Conservation (phyloP, 495 filamentous ascomycete species). For the Penicillium argentinense region DNA sequence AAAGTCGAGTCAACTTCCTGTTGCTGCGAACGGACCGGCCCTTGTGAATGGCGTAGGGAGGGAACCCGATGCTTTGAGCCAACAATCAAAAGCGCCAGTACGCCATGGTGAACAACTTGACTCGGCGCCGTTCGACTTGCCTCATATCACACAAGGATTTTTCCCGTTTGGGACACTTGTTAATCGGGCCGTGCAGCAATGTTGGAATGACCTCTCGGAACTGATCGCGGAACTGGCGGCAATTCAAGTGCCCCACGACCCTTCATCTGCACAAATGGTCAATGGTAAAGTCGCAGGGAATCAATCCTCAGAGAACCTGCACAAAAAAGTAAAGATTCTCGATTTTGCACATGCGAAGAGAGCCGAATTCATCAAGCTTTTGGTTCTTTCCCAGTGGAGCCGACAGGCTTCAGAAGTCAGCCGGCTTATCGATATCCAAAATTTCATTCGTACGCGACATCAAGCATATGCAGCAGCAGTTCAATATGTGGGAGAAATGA, state of each 20-base stretch:
- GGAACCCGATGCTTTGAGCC: constrained; percentile 10
- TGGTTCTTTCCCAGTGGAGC: constrained; percentile 87
- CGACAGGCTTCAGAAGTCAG: constrained; percentile 72
- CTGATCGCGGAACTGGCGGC: constrained; percentile 69
- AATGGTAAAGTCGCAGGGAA: constrained; percentile 59
- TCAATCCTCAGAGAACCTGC: constrained; percentile 62
- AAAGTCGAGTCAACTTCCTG: constrained; percentile 12
- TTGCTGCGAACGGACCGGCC: constrained; percentile 28
- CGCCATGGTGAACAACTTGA: constrained; percentile 3
- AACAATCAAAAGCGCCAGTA: constrained; percentile 8
- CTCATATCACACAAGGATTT: constrained; percentile 75
- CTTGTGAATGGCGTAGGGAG: constrained; percentile 32
- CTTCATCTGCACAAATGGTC: constrained; percentile 21
- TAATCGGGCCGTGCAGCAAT: constrained; percentile 75
- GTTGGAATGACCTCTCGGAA: constrained; percentile 71
- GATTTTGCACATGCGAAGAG: constrained; percentile 66
- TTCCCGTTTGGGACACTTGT: constrained; percentile 69
- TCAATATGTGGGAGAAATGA: constrained; percentile 64
- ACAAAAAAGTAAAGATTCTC: constrained; percentile 77
- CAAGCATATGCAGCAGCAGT: constrained; percentile 55
- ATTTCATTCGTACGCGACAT: constrained; percentile 64
- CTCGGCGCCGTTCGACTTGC: constrained; percentile 63
- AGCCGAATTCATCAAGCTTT: constrained; percentile 81
- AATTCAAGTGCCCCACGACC: constrained; percentile 51
- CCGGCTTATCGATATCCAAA: constrained; percentile 79